phyloP scores from a whole-genome alignment of 176 grass and related monocot species.

The sorghum (Sorghum bicolor) region DNA sequence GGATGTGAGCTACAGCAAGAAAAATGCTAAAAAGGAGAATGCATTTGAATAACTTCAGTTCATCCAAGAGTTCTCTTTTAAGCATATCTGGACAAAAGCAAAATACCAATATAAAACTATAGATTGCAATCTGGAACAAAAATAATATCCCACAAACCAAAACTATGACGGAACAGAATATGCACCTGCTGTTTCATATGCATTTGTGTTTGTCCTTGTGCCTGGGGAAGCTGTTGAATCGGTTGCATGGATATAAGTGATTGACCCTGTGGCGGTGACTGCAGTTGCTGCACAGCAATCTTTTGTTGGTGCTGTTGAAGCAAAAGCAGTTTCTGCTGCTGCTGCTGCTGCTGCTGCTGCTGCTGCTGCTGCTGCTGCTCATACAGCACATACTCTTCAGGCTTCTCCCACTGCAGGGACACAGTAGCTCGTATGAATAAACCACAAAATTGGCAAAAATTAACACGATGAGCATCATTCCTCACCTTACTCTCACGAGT shows the following conservation, averaged over 20 bases:
- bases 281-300: slow-evolving; percentile 74
- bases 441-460: not conserved
- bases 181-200: slow-evolving; percentile 71
- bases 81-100: not conserved
- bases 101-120: slow-evolving; percentile 7
- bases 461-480: slow-evolving; percentile 9
- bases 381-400: slow-evolving; percentile 85
- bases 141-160: slow-evolving; percentile 20
- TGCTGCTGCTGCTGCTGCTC: slow-evolving; percentile 91
- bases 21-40: not conserved
- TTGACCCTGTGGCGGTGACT: slow-evolving; percentile 64
- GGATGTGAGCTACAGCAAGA: not conserved
- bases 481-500: slow-evolving; percentile 93
- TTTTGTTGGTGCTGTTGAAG: slow-evolving; percentile 96
- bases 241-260: slow-evolving; percentile 52
- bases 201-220: slow-evolving; percentile 73
- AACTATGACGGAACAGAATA: slow-evolving; percentile 40
- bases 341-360: slow-evolving; percentile 94
- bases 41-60: slow-evolving; percentile 1
- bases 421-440: slow-evolving; percentile 14
- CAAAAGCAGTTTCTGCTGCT: slow-evolving; percentile 88
- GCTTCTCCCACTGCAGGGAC: slow-evolving; percentile 84
- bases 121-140: not conserved
- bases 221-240: slow-evolving; percentile 57
- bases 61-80: not conserved